A percentile compares a stretch with the other conserved stretches of the same genome.
These are phyloP conservation scores for Heterococcus sp. DNA, from an alignment of 108 stramenopile species.

Conservation along the genomic window DNA sequence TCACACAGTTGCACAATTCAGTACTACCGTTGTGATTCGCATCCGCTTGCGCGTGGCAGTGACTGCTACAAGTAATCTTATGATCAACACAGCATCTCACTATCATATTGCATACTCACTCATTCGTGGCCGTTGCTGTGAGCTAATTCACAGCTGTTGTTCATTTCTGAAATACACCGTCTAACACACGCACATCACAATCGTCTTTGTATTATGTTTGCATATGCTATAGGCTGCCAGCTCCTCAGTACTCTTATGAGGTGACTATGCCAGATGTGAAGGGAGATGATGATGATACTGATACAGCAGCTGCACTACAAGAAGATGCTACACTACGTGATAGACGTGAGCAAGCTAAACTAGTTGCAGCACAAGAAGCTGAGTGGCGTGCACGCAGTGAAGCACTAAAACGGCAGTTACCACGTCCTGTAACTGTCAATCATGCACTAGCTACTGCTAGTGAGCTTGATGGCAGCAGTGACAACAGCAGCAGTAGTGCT, in stretches of 20 bases:
- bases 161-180: no score
- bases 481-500: not conserved
- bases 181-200: no score
- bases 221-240: conserved; percentile 24
- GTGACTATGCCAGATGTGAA: conserved; percentile 36
- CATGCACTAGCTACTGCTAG: no score
- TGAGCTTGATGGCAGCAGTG: not conserved
- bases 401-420: conserved; percentile 43
- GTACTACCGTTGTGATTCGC: no score
- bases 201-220: no score
- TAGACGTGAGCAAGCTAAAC: conserved; percentile 15
- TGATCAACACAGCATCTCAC: no score
- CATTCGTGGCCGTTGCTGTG: no score
- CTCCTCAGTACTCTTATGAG: conserved; percentile 54
- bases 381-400: conserved; percentile 46
- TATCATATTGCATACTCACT: no score
- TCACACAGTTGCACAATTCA: no score
- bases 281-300: conserved; percentile 15
- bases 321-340: conserved; percentile 52
- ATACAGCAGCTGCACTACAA: conserved; percentile 1
- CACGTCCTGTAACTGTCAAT: conserved; percentile 10
- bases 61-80: no score
- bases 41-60: no score
- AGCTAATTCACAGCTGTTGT: no score
- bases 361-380: conserved; percentile 36